Evolutionary conservation across 176 grass and related monocot genomes (phyloP).

Genomic region (Thinopyrum elongatum): DNA sequence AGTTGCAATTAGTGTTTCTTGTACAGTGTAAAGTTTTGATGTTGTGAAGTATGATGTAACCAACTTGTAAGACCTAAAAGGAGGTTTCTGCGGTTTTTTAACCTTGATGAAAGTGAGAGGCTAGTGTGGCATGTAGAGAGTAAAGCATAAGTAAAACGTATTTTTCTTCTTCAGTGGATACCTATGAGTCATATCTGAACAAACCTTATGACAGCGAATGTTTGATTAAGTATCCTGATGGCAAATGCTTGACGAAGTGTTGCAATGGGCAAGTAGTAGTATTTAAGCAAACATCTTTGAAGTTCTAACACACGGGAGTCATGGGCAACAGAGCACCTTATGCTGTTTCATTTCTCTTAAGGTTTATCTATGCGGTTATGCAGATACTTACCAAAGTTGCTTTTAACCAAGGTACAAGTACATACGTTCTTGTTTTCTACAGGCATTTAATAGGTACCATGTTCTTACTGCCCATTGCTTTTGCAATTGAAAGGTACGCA

Average conservation of each 20-base stretch:
- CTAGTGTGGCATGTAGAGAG: neutral
- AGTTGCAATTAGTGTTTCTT: neutral
- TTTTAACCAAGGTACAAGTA: constrained; percentile 40
- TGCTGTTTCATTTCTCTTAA: constrained; percentile 17
- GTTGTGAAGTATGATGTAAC: neutral
- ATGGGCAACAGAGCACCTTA: constrained; percentile 26
- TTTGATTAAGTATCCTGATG: constrained; percentile 2
- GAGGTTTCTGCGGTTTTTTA: neutral
- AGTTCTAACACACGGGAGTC: neutral
- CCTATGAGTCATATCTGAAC: neutral
- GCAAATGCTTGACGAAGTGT: neutral
- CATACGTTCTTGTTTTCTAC: constrained; percentile 44
- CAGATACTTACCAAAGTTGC: constrained; percentile 29
- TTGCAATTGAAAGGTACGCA: constrained; percentile 38
- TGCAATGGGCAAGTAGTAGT: neutral
- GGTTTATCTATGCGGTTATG: constrained; percentile 24
- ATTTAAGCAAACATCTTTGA: constrained; percentile 20
- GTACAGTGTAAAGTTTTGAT: neutral
- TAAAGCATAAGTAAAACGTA: neutral
- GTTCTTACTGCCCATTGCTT: constrained; percentile 24
- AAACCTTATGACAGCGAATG: neutral
- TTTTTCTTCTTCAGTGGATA: constrained; percentile 10
- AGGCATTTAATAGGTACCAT: constrained; percentile 24
- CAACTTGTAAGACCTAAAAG: neutral
- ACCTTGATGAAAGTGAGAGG: neutral